Base-by-base conservation (phyloP, 257 asterid species). In the Nicotiana tabacum region DNA sequence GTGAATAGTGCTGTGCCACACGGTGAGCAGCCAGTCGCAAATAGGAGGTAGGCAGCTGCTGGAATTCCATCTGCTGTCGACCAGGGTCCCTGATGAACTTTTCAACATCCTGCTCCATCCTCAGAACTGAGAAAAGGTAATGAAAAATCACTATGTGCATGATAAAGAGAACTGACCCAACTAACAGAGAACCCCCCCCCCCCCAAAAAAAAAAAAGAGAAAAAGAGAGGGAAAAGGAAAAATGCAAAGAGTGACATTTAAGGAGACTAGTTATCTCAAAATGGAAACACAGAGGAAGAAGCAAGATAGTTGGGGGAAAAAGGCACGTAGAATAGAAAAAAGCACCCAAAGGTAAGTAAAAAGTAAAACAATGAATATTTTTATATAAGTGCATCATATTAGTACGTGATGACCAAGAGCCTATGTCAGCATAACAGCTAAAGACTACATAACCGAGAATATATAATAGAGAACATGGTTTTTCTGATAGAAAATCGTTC, bases 11-110 rank as follows among this genome's bases (percentile, higher is more conserved):
- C 81, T 97, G 99, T 29, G 99, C 98, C 65, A 97, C 97, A 64
- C 98, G 98, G 90, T 97, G 99, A 77, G 98, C 99, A 82, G 99
- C 99, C 92, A 97, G 87, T 9, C 99, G 95, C 87, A 95, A 88
- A 89, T 95, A 97, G 57, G 99, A 97, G 85, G 98, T 97, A 56
- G 99, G 99, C 81, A 97, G 89, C 87, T 93, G 98, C 74, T 93
- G 93, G 87, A 97, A 97, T 85, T 97, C 98, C 98, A 97, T 91
- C 83, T 93, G 97, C 62, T 93, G 97, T 87, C 98, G 89, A 15
- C 89, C 88, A 51, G 95, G 97, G 90, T 95, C 98, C 66, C 89
- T 91, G 13, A 95, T 89, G 88, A 97, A 97, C 90, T 89, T 97
- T 87, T 94, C 98, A 39, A 97, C 90, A 68, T 97, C 98, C 90